Base-by-base conservation (phyloP, 1,284 basidiomycete genomes). In the Neolentinus lepideus region DNA sequence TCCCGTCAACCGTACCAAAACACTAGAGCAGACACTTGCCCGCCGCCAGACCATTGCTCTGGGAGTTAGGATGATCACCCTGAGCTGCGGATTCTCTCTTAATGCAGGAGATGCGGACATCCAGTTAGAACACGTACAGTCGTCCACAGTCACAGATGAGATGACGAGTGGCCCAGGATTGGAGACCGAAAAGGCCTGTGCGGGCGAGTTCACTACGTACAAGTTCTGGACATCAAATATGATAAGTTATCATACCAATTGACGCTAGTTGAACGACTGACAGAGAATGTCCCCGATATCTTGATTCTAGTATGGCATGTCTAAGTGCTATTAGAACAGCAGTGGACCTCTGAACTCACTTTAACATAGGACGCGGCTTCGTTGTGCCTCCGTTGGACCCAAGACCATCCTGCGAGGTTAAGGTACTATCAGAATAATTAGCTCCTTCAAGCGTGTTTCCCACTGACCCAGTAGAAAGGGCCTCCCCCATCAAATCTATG, bases 251-350 rank as follows among this genome's bases (percentile, higher is more conserved):
- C 22, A 26, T 31, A 22, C 43, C 35, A 29, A n/a, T 14, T 33
- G 33, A 52, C 38, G 16, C 16, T 4, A 21, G 38, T 14, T 16
- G 29, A 9, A 14, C 54, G 21, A 26, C 71, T 56, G 46, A 78
- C 76, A 24, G 66, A 63, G 61, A 73, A 81, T 10, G 71, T 72
- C 1, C 80, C 80, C 29, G 79, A 81, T 1, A 79, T 80, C 61
- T 75, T 75, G 57, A 82, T 81, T 65, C 79, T 80, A 53, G 3
- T 52, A 19, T 33, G 25, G 36, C 31, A 56, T 24, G 25, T 53
- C 50, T 58, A 24, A 53, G 58, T 33, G 52, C 38, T 38, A 33
- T 19, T 22, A 35, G 57, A 24, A 47, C 51, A 19, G 27, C 53
- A 12, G 50, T 26, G 35, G 27, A 50, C 22, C 2, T 38, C 24